These are phyloP conservation scores for Lasiodiplodia citricola DNA, from an alignment of 2,329 filamentous ascomycete species.

Conservation along the genomic window DNA sequence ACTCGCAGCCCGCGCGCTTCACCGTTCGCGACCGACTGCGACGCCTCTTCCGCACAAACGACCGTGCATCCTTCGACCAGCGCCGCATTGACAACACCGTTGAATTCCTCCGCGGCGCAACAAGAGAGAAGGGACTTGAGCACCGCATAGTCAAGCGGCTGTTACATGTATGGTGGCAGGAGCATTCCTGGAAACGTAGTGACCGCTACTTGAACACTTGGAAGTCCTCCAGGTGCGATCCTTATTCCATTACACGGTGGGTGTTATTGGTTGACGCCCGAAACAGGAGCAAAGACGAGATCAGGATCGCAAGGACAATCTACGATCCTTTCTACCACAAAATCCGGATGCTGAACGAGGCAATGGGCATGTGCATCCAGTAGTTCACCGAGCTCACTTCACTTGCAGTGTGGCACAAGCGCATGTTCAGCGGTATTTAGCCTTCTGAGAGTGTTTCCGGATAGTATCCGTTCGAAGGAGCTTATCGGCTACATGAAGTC, in stretches of 20 bases:
- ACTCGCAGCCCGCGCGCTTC: conserved; percentile 70
- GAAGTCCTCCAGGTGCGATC: conserved; percentile 9
- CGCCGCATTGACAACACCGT: conserved; percentile 67
- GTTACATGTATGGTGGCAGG: conserved; percentile 55
- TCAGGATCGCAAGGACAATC: conserved; percentile 36
- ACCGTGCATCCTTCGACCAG: conserved; percentile 39
- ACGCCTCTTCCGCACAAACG: conserved; percentile 45
- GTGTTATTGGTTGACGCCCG: background rate
- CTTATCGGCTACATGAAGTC: conserved; percentile 77
- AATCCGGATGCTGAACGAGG: conserved; percentile 74
- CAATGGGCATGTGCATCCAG: conserved; percentile 66
- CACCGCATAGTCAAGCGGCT: conserved; percentile 75
- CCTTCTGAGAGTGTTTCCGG: background rate
- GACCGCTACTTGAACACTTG: conserved; percentile 7
- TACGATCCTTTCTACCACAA: conserved; percentile 72
- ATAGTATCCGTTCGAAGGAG: background rate
- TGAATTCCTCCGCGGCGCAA: conserved; percentile 72
- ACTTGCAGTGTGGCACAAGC: background rate
- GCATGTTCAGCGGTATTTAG: background rate
- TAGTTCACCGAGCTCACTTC: background rate
- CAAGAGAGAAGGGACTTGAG: conserved; percentile 68
- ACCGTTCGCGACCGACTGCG: conserved; percentile 60
- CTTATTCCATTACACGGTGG: background rate
- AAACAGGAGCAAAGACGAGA: background rate
- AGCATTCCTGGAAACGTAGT: conserved; percentile 33